Conservation (phyloP, 2,329 filamentous ascomycete species). For the Grosmannia clavigera region DNA sequence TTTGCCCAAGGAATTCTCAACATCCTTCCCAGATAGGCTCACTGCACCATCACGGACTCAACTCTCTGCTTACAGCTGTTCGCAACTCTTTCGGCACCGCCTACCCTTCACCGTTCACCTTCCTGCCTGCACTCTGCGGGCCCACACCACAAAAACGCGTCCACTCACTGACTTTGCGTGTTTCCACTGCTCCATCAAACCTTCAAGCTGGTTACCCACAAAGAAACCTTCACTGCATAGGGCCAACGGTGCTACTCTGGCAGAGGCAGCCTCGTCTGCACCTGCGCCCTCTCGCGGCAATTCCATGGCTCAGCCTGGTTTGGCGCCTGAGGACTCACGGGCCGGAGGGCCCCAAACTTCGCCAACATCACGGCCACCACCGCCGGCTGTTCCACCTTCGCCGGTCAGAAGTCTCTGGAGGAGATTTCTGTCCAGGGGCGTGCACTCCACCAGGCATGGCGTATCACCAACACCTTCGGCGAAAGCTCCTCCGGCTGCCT, state of each 20-base stretch:
- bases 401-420: conserved; percentile 14
- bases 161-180: background rate
- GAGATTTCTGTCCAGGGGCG: conserved; percentile 6
- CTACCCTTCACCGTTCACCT: background rate
- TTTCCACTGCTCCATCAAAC: background rate
- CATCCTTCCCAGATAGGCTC: background rate
- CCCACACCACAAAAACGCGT: conserved; percentile 6
- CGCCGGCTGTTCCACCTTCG: conserved; percentile 6
- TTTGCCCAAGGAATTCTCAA: background rate
- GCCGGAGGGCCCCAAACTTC: background rate
- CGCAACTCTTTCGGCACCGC: background rate
- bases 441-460: background rate
- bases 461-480: background rate
- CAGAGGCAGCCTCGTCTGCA: conserved; percentile 6
- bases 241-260: background rate
- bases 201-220: background rate
- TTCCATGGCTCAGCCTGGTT: conserved; percentile 7
- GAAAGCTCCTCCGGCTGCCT: no score
- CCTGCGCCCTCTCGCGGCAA: conserved; percentile 2
- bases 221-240: background rate
- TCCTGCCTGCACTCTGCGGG: conserved; percentile 5
- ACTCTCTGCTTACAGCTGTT: background rate
- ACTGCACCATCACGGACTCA: background rate
- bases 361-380: background rate
- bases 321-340: conserved; percentile 1